These are phyloP conservation scores for Mycena belliarum DNA, from an alignment of 768 basidiomycete species.

Conservation along the genomic window DNA sequence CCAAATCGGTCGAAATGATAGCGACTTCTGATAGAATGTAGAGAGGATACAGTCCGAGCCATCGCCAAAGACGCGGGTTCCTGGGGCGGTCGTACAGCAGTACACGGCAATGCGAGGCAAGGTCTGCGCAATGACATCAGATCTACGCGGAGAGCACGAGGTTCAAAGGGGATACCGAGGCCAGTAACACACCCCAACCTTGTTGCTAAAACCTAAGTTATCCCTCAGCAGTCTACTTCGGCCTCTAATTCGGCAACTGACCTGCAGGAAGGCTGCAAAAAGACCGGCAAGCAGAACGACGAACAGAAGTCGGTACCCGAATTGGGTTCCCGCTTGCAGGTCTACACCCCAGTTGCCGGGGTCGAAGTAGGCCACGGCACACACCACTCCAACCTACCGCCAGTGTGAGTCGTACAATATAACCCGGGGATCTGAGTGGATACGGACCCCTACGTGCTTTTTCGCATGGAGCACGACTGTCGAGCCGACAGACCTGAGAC, in stretches of 20 bases:
- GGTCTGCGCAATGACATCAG: slow-evolving; percentile 32
- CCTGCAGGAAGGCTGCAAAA: slow-evolving; percentile 84
- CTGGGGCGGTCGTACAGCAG: slow-evolving; percentile 65
- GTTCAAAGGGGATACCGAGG: slow-evolving; percentile 50
- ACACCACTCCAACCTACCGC: slow-evolving; percentile 66
- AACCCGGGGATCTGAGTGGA: slow-evolving; percentile 32
- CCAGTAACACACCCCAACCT: slow-evolving; percentile 84
- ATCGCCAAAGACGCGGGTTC: slow-evolving; percentile 56
- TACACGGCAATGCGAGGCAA: slow-evolving; percentile 61
- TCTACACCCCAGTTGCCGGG: slow-evolving; percentile 79
- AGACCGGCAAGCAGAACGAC: slow-evolving; percentile 81
- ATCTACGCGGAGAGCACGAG: neutral
- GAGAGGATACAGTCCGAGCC: slow-evolving; percentile 63
- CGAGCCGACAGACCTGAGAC: slow-evolving; percentile 33
- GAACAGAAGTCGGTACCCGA: slow-evolving; percentile 86
- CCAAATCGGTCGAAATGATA: slow-evolving; percentile 77
- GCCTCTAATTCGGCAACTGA: slow-evolving; percentile 16
- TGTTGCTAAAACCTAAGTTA: slow-evolving; percentile 77
- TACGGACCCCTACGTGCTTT: slow-evolving; percentile 61
- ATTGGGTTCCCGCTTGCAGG: slow-evolving; percentile 82
- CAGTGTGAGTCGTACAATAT: slow-evolving; percentile 26
- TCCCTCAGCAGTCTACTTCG: neutral
- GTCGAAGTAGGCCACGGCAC: slow-evolving; percentile 87
- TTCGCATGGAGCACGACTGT: slow-evolving; percentile 50
- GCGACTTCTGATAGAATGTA: slow-evolving; percentile 68